Conservation (phyloP, 345 rosid species). For the Trapa bicornis region DNA sequence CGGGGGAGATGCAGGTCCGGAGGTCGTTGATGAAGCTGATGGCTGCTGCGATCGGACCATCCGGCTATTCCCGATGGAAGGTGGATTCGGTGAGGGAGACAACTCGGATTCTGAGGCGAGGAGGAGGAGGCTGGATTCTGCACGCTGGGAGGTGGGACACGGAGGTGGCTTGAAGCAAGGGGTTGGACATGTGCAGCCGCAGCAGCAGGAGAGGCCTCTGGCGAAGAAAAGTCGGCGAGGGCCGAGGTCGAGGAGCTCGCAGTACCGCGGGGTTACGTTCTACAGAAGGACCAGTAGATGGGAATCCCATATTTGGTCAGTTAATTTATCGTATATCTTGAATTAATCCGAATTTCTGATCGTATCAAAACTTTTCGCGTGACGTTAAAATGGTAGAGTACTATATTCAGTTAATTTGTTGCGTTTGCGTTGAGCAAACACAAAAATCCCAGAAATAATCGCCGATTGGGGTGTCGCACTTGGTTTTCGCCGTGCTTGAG, state of each 20-base stretch:
- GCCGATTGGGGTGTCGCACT: not conserved
- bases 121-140: conserved; percentile 27
- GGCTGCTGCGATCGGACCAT: conserved; percentile 15
- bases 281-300: conserved; percentile 70
- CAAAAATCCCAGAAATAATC: not conserved
- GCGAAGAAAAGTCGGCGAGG: conserved; percentile 63
- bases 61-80: conserved; percentile 29
- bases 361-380: not conserved
- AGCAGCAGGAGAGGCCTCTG: conserved; percentile 14
- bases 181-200: conserved; percentile 15
- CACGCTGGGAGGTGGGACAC: conserved; percentile 7
- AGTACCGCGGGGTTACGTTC: conserved; percentile 70
- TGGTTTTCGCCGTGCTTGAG: not conserved
- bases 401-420: not conserved
- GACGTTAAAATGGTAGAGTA: not conserved
- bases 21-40: conserved; percentile 1
- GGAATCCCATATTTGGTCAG: conserved; percentile 82
- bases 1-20: not conserved
- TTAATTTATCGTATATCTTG: not conserved
- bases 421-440: no score
- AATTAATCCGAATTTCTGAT: not conserved
- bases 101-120: not conserved
- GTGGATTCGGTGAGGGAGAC: conserved; percentile 5
- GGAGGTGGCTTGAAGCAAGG: conserved; percentile 7
- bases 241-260: conserved; percentile 68